Evolutionary conservation across 1,284 basidiomycete genomes (phyloP), one percentile per base, ranked within the genome.

Genomic region (Ceratobasidium sp.): DNA sequence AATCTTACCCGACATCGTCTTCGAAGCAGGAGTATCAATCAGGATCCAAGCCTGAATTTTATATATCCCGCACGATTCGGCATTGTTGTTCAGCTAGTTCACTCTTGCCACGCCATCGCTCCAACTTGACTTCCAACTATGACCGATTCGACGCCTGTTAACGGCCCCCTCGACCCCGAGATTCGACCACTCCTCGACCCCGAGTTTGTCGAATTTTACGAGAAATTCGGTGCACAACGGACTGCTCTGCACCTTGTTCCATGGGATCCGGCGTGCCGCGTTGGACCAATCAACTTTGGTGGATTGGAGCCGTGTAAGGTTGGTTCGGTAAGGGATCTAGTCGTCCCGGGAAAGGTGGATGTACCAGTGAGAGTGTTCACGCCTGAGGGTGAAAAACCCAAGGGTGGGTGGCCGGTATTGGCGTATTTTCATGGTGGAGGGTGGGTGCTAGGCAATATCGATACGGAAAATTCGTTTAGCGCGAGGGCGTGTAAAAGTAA

Each of bases 201-300:
- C 4, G 90, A 93, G 81, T 94, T 92, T 81, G 84, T 89, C 68
- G 86, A 85, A 6, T 92, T 91, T 82, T 91, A 93, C 83, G 90
- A 90, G 80, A 82, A 85, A 20, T 84, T 88, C 75, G 61, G 69
- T 12, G 76, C 66, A 2, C 18, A 77, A 6, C 53, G 58, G 26
- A 67, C 76, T 6, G 76, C 66, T 39, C 20, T 77, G n/a, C 76
- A 77, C 61, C 58, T 56, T 40, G n/a, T 77, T 12, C 76, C 66
- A 44, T 77, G 76, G 76, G 49, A 68, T 28, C 76, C 76, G 6
- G 76, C 55, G n/a, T 70, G 64, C 23, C 76, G 76, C 10, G 46
- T 51, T 3, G 76, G 67, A 20, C 64, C 76, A 6, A 68, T 70
- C 42, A 68, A 77, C 23, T 66, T 70, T 28, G 76, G 76, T 18